Evolutionary conservation across 768 basidiomycete species (phyloP).

Genomic region (Paxillus rubicundulus): DNA sequence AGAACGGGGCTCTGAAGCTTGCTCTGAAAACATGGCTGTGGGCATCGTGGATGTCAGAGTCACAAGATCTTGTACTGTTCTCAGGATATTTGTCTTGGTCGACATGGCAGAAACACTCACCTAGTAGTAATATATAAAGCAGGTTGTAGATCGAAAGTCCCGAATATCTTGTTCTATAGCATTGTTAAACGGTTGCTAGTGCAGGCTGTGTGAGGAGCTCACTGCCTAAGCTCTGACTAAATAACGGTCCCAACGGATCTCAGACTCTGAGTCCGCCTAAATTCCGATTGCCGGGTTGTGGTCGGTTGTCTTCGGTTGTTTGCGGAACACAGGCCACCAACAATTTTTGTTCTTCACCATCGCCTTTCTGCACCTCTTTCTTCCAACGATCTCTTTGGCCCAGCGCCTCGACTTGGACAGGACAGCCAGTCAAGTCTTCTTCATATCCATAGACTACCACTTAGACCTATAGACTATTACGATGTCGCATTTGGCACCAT

Average conservation of each 20-base stretch:
- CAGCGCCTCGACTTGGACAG: conserved; percentile 29
- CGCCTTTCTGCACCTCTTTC: conserved; percentile 13
- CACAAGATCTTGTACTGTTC: neutral
- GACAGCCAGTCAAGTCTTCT: conserved; percentile 17
- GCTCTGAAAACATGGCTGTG: neutral
- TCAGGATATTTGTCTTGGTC: neutral
- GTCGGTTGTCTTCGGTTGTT: conserved; percentile 15
- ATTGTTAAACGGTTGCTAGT: neutral
- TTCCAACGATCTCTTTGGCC: conserved; percentile 24
- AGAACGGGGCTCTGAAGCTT: neutral
- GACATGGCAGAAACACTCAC: neutral
- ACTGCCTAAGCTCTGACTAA: neutral
- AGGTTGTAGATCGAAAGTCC: neutral
- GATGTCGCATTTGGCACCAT: conserved; percentile 51
- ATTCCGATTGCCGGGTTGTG: neutral
- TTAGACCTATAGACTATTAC: conserved; percentile 34
- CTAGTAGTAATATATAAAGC: neutral
- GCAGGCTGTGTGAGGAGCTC: neutral
- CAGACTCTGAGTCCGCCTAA: neutral
- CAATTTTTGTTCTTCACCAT: conserved; percentile 7
- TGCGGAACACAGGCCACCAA: conserved; percentile 3
- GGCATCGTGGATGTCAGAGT: neutral
- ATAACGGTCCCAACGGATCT: neutral
- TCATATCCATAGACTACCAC: conserved; percentile 22
- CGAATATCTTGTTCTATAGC: neutral